Percentiles rank a stretch among this genome's conserved stretches.
These are phyloP conservation scores for Sclerotinia sclerotiorum DNA, from an alignment of 2,329 filamentous ascomycete species.

Conservation along the genomic window DNA sequence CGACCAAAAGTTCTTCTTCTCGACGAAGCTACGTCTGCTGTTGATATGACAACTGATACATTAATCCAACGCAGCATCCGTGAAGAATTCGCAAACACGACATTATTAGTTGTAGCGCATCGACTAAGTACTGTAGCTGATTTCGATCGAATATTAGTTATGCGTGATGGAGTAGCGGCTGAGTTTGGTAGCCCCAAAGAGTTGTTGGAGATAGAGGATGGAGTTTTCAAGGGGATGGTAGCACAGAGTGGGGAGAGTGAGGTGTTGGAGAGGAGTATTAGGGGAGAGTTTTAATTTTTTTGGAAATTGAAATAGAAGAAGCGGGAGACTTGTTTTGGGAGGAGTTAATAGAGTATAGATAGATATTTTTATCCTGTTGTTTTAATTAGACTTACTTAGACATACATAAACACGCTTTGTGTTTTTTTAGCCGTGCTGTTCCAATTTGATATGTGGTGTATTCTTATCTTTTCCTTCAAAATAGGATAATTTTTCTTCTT, in stretches of 20 bases:
- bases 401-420: neutral
- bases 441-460: too few relatives aligned
- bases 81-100: slow-evolving; percentile 67
- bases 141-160: slow-evolving; percentile 73
- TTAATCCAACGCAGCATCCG: slow-evolving; percentile 72
- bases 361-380: neutral
- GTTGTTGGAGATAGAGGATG: slow-evolving; percentile 42
- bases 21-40: slow-evolving; percentile 74
- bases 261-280: slow-evolving; percentile 32
- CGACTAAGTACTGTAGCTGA: slow-evolving; percentile 72
- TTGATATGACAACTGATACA: slow-evolving; percentile 72
- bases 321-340: neutral
- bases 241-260: slow-evolving; percentile 28
- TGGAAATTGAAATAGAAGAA: neutral
- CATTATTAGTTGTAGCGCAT: slow-evolving; percentile 71
- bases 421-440: neutral
- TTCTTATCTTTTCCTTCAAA: too few relatives aligned
- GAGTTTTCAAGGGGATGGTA: slow-evolving; percentile 39
- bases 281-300: neutral
- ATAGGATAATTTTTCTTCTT: too few relatives aligned
- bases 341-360: too few relatives aligned
- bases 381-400: neutral
- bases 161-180: slow-evolving; percentile 63
- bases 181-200: slow-evolving; percentile 65
- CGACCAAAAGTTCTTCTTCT: slow-evolving; percentile 73